phyloP scores from a whole-genome alignment of 2,329 filamentous ascomycete genomes.

The Monosporascus sp. region DNA sequence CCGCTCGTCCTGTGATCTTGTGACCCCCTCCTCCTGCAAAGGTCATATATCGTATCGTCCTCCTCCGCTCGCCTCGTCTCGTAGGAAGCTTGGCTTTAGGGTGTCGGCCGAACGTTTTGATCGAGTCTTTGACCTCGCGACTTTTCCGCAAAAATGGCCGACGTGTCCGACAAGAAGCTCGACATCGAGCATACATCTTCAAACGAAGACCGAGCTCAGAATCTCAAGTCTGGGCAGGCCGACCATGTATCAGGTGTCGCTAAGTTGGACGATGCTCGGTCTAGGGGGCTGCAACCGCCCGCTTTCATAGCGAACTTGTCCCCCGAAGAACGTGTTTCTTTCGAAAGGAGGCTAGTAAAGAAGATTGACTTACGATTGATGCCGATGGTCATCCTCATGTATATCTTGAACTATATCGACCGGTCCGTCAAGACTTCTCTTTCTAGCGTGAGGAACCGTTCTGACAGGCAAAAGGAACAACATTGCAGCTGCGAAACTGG shows the following conservation, averaged over 20 bases:
- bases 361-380: slow-evolving; percentile 63
- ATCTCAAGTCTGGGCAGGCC: slow-evolving; percentile 7
- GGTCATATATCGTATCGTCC: not conserved
- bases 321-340: slow-evolving; percentile 40
- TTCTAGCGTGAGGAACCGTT: not conserved
- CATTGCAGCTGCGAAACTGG: slow-evolving; percentile 49
- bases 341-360: slow-evolving; percentile 52
- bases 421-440: slow-evolving; percentile 13
- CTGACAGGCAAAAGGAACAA: slow-evolving; percentile 39
- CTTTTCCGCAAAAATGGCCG: not conserved
- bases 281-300: slow-evolving; percentile 22
- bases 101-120: too few relatives aligned
- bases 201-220: slow-evolving; percentile 9
- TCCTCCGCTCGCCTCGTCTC: too few relatives aligned
- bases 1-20: not conserved
- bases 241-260: slow-evolving; percentile 10
- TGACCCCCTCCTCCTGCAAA: not conserved
- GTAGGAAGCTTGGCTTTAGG: too few relatives aligned
- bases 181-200: slow-evolving; percentile 8
- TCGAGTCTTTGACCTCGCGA: too few relatives aligned
- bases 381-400: slow-evolving; percentile 64
- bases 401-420: slow-evolving; percentile 63
- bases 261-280: slow-evolving; percentile 16
- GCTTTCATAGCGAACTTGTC: slow-evolving; percentile 38
- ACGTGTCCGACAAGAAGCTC: slow-evolving; percentile 1